Percentiles rank a stretch among this genome's conserved stretches.
Conservation (phyloP, 2,329 filamentous ascomycete genomes). For the Basipetospora chlamydospora region DNA sequence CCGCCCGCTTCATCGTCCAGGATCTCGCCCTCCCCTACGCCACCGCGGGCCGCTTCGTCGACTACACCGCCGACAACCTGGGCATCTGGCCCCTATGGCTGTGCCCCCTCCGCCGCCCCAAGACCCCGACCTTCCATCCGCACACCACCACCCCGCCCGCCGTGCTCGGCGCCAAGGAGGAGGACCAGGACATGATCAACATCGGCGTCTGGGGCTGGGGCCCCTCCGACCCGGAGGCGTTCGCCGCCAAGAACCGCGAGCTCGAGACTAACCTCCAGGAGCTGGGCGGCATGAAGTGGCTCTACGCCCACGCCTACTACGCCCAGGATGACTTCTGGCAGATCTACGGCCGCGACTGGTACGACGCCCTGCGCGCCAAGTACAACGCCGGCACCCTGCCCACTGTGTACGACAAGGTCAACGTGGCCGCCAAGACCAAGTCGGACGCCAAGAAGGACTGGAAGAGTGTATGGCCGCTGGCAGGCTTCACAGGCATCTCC, state of each 20-base stretch:
- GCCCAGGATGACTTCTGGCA: conserved; percentile 56
- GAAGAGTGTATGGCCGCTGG: conserved; percentile 22
- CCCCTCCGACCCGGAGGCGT: conserved; percentile 36
- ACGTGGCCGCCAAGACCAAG: conserved; percentile 35
- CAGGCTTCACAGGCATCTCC: conserved; percentile 43
- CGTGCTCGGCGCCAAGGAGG: conserved; percentile 40
- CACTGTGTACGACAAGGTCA: conserved; percentile 57
- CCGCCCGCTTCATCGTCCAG: conserved; percentile 52
- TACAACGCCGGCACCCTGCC: conserved; percentile 49
- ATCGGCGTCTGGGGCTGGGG: conserved; percentile 72
- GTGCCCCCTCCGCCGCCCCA: conserved; percentile 35
- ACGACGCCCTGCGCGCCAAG: conserved; percentile 47
- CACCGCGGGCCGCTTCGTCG: conserved; percentile 35
- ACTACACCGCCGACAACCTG: conserved; percentile 35
- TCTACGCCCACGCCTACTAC: conserved; percentile 80
- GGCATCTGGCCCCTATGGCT: conserved; percentile 47
- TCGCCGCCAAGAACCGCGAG: conserved; percentile 53
- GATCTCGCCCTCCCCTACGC: conserved; percentile 46
- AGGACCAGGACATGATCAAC: conserved; percentile 32
- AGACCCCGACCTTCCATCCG: conserved; percentile 41
- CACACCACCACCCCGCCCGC: conserved; percentile 21
- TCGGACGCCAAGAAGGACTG: conserved; percentile 18
- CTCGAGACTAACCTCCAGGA: conserved; percentile 55
- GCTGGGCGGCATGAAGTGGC: conserved; percentile 69
- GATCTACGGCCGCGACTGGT: conserved; percentile 44